phyloP scores from a whole-genome alignment of 768 basidiomycete species.

The Hortiboletus flavorubellus region DNA sequence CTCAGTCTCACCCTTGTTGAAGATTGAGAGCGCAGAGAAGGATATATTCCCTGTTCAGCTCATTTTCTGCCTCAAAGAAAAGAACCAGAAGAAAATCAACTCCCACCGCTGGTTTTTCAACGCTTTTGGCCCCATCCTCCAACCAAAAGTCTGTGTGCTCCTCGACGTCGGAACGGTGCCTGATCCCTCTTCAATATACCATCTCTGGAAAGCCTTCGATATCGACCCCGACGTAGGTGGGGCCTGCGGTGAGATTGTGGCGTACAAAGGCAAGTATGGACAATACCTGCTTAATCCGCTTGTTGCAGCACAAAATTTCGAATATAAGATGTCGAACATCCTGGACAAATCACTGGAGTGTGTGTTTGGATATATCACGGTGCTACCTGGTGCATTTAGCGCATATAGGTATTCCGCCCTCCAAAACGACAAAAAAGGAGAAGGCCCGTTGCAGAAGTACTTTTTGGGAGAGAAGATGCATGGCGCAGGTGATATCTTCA shows the following conservation, averaged over 20 bases:
- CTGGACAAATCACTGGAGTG: conserved; percentile 89
- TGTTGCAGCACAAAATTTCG: conserved; percentile 90
- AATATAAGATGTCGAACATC: conserved; percentile 94
- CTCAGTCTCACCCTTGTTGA: conserved; percentile 75
- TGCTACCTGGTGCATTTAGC: conserved; percentile 89
- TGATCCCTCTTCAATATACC: conserved; percentile 85
- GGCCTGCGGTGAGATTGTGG: conserved; percentile 95
- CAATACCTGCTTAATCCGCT: conserved; percentile 78
- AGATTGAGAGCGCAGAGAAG: conserved; percentile 75
- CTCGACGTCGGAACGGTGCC: conserved; percentile 88
- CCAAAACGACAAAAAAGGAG: conserved; percentile 77
- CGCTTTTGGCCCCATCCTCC: conserved; percentile 75
- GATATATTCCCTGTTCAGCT: conserved; percentile 87
- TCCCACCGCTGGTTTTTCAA: conserved; percentile 96
- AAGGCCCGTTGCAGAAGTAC: conserved; percentile 92
- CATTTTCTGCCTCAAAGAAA: conserved; percentile 89
- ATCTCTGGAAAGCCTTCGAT: conserved; percentile 93
- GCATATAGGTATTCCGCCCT: conserved; percentile 90
- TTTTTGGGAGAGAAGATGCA: conserved; percentile 97
- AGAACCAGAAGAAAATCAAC: conserved; percentile 96
- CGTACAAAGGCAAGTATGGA: conserved; percentile 82
- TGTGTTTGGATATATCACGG: conserved; percentile 92
- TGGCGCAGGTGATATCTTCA: conserved; percentile 86
- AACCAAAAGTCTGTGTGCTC: conserved; percentile 89
- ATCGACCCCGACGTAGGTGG: conserved; percentile 89